Percentiles rank a stretch among this genome's conserved stretches.
phyloP scores from a whole-genome alignment of 345 rosid species.

The Laguncularia racemosa region DNA sequence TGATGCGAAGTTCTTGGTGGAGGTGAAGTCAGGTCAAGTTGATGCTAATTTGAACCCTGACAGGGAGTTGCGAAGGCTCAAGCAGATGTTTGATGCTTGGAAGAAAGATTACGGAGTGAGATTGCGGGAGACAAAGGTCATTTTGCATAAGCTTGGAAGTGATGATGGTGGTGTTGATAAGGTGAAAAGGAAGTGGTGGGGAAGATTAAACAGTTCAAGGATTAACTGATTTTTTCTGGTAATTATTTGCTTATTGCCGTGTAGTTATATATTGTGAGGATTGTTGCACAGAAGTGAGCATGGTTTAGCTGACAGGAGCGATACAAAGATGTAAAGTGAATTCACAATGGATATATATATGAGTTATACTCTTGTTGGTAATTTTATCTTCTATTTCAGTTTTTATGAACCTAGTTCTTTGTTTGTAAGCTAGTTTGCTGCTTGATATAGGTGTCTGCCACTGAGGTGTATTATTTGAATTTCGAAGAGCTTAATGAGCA shows the following conservation, averaged over 20 bases:
- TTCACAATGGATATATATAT: too few relatives aligned
- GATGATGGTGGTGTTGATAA: constrained; percentile 69
- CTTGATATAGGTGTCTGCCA: too few relatives aligned
- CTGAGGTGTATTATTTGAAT: too few relatives aligned
- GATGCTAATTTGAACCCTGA: constrained; percentile 94
- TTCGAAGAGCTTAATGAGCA: too few relatives aligned
- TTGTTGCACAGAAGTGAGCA: too few relatives aligned
- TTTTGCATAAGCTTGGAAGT: constrained; percentile 74
- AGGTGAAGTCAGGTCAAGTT: constrained; percentile 93
- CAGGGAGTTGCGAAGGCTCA: constrained; percentile 74
- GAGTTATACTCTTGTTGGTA: too few relatives aligned
- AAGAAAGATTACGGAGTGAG: constrained; percentile 87
- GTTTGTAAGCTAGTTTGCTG: too few relatives aligned
- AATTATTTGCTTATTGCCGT: not conserved
- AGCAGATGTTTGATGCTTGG: constrained; percentile 97
- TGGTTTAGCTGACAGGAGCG: too few relatives aligned
- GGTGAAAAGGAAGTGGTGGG: constrained; percentile 95
- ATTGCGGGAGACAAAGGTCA: constrained; percentile 77
- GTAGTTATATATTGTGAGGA: constrained; percentile 4
- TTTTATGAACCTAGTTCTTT: too few relatives aligned
- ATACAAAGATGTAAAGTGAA: too few relatives aligned
- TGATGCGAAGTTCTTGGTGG: constrained; percentile 92
- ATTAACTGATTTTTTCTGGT: constrained; percentile 18
- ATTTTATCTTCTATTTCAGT: too few relatives aligned
- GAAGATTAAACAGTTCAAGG: constrained; percentile 87